phyloP scores from a whole-genome alignment of 257 asterid genomes.

The Rhazya stricta region DNA sequence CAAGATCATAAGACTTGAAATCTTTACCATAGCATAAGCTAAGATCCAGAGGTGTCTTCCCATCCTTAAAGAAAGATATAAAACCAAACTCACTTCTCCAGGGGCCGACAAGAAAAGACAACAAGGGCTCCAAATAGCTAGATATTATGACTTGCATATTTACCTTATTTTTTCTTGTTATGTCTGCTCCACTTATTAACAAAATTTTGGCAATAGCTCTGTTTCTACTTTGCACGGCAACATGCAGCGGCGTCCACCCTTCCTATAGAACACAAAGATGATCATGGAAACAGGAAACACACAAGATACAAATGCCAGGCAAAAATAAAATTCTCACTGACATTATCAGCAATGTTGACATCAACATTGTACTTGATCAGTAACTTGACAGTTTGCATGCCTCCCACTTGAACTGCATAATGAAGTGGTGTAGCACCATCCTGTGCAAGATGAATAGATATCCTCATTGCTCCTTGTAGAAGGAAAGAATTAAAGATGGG shows the following conservation, averaged over 20 bases:
- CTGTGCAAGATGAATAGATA: conserved; percentile 27
- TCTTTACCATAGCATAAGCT: conserved; percentile 89
- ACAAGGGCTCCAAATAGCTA: neutral
- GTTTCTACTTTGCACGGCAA: conserved; percentile 88
- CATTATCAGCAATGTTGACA: conserved; percentile 76
- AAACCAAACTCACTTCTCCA: neutral
- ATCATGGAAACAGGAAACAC: neutral
- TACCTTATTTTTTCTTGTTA: conserved; percentile 69
- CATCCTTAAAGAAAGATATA: conserved; percentile 40
- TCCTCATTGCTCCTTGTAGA: neutral
- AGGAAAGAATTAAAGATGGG: no score
- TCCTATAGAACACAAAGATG: conserved; percentile 37
- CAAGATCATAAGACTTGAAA: conserved; percentile 84
- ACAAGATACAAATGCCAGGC: neutral
- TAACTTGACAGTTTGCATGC: conserved; percentile 77
- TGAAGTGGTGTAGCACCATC: conserved; percentile 90
- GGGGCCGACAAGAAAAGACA: neutral
- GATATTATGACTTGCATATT: neutral
- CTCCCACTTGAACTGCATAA: conserved; percentile 95
- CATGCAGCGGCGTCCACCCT: conserved; percentile 93
- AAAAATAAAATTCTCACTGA: conserved; percentile 34
- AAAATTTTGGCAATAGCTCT: conserved; percentile 64
- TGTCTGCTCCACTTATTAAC: conserved; percentile 81
- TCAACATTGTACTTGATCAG: conserved; percentile 80
- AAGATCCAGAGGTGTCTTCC: conserved; percentile 64